Conservation (phyloP, 2,329 filamentous ascomycete genomes). For the Eutypa lata region DNA sequence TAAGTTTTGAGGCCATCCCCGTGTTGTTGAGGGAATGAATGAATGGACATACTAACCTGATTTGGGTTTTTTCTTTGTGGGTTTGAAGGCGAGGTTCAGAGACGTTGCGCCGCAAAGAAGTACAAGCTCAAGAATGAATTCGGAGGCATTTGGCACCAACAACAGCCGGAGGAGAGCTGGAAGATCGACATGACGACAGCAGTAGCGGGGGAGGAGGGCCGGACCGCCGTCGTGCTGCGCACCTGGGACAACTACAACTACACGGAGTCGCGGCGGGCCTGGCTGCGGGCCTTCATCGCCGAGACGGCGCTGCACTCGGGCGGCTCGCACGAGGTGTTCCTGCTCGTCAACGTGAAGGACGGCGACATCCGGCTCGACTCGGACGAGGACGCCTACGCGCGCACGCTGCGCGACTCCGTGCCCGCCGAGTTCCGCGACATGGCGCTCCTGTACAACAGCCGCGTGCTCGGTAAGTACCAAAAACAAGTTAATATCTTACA, state of each 20-base stretch:
- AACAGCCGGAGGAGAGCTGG: not conserved
- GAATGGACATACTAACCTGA: not conserved
- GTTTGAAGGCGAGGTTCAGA: not conserved
- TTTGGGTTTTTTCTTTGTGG: not conserved
- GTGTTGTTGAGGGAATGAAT: not conserved
- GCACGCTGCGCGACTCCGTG: constrained; percentile 46
- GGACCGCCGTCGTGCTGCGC: constrained; percentile 50
- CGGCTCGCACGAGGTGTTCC: constrained; percentile 59
- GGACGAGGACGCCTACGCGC: constrained; percentile 44
- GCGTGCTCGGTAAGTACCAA: too few relatives aligned
- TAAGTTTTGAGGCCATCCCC: not conserved
- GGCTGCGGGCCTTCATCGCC: constrained; percentile 59
- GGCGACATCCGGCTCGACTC: constrained; percentile 52
- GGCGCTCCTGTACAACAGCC: constrained; percentile 64
- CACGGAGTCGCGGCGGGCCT: constrained; percentile 55
- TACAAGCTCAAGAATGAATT: constrained; percentile 3
- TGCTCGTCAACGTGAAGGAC: constrained; percentile 59
- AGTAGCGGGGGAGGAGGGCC: not conserved
- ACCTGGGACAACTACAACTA: constrained; percentile 58
- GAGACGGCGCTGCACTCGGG: constrained; percentile 57
- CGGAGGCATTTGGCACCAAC: constrained; percentile 6
- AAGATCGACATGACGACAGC: not conserved
- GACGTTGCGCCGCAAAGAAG: not conserved
- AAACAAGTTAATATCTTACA: too few relatives aligned
- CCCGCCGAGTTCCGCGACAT: constrained; percentile 65